Evolutionary conservation across 768 basidiomycete species (phyloP).

Genomic region (Antrodiella citrinella): DNA sequence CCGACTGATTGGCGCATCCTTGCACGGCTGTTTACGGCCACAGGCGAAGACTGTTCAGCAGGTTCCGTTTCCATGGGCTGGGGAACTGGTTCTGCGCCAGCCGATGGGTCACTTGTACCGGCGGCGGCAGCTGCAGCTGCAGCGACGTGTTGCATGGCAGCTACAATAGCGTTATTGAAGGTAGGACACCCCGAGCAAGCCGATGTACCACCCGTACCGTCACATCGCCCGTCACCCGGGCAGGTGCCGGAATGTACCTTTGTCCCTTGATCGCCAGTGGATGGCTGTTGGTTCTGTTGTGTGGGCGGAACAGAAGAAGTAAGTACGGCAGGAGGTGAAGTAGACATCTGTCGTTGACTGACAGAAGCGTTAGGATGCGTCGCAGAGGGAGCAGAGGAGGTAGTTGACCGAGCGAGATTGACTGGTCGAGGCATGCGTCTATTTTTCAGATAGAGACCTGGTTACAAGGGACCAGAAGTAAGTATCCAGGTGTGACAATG

Average conservation of each 20-base stretch:
- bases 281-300: conserved; percentile 12
- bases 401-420: conserved; percentile 34
- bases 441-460: conserved; percentile 84
- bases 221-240: conserved; percentile 95
- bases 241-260: conserved; percentile 58
- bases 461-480: conserved; percentile 24
- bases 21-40: conserved; percentile 16
- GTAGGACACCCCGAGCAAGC: conserved; percentile 96
- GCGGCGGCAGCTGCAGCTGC: conserved; percentile 20
- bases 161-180: conserved; percentile 66
- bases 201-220: conserved; percentile 91
- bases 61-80: neutral
- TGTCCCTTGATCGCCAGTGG: conserved; percentile 21
- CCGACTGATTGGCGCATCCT: conserved; percentile 41
- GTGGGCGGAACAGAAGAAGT: conserved; percentile 19
- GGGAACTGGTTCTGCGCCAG: neutral
- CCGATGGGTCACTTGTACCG: conserved; percentile 1
- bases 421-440: conserved; percentile 68
- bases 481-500: conserved; percentile 19
- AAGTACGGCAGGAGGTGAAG: conserved; percentile 16
- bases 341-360: conserved; percentile 9
- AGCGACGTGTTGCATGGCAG: conserved; percentile 12
- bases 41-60: neutral
- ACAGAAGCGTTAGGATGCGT: conserved; percentile 20
- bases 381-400: conserved; percentile 17